A percentile compares a stretch with the other conserved stretches of the same genome.
These are phyloP conservation scores for Groenewaldozyma tartarivorans DNA, from an alignment of 805 yeast genomes.

Conservation along the genomic window DNA sequence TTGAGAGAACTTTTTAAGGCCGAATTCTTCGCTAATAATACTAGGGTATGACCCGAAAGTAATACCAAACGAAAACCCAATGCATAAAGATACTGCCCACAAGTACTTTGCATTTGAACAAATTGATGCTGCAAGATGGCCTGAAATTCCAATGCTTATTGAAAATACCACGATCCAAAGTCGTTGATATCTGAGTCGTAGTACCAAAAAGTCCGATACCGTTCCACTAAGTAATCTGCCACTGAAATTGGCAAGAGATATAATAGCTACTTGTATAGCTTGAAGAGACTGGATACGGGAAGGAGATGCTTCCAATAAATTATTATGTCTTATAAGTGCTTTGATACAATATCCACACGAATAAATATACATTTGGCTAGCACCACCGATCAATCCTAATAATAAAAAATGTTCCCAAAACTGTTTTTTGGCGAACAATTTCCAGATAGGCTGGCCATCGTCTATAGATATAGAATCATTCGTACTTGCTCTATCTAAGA, in stretches of 20 bases:
- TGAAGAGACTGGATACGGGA: slow-evolving; percentile 39
- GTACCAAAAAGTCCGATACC: slow-evolving; percentile 47
- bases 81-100: slow-evolving; percentile 40
- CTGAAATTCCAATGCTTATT: slow-evolving; percentile 34
- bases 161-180: slow-evolving; percentile 49
- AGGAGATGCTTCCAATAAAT: slow-evolving; percentile 4
- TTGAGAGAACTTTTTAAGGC: slow-evolving; percentile 52
- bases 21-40: slow-evolving; percentile 62
- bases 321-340: slow-evolving; percentile 29
- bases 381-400: slow-evolving; percentile 50
- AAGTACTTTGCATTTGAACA: slow-evolving; percentile 32
- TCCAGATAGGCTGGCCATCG: background rate
- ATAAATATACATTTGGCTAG: slow-evolving; percentile 67
- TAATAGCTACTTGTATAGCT: slow-evolving; percentile 57
- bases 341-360: slow-evolving; percentile 64
- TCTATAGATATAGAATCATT: background rate
- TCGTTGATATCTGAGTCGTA: slow-evolving; percentile 37
- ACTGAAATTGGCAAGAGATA: slow-evolving; percentile 54
- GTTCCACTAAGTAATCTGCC: slow-evolving; percentile 59
- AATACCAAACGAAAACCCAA: slow-evolving; percentile 64
- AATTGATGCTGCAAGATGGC: slow-evolving; percentile 43
- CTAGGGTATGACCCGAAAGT: slow-evolving; percentile 63
- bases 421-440: slow-evolving; percentile 9
- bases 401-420: slow-evolving; percentile 24
- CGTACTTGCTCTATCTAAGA: background rate